A percentile compares a stretch with the other conserved stretches of the same genome.
These are phyloP conservation scores for Mycocentrospora acerina DNA, from an alignment of 2,329 filamentous ascomycete species.

Conservation along the genomic window DNA sequence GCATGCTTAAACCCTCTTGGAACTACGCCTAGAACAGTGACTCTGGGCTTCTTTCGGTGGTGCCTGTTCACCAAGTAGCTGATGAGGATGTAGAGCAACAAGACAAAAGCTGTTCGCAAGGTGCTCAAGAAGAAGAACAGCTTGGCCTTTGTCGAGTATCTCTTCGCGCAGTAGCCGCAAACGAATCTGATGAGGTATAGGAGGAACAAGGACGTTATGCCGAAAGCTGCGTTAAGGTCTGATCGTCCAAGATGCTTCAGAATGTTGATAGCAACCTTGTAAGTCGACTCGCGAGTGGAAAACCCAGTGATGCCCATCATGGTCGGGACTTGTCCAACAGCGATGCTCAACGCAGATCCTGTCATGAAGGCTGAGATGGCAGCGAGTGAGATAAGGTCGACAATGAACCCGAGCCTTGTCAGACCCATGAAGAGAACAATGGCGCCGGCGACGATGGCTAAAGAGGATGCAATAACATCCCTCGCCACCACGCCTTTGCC, in stretches of 20 bases:
- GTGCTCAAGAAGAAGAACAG: slow-evolving; percentile 88
- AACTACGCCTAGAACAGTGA: slow-evolving; percentile 59
- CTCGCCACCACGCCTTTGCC: slow-evolving; percentile 22
- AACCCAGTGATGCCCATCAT: slow-evolving; percentile 79
- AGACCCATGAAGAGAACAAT: slow-evolving; percentile 83
- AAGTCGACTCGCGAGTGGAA: slow-evolving; percentile 75
- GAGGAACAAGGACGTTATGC: slow-evolving; percentile 74
- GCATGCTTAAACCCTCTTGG: slow-evolving; percentile 73
- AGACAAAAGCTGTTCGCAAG: slow-evolving; percentile 85
- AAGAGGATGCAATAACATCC: slow-evolving; percentile 55
- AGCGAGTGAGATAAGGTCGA: slow-evolving; percentile 89
- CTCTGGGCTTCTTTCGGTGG: slow-evolving; percentile 58
- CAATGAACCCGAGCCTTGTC: slow-evolving; percentile 78
- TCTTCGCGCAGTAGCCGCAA: slow-evolving; percentile 67
- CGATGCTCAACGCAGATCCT: slow-evolving; percentile 89
- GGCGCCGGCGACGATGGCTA: slow-evolving; percentile 76
- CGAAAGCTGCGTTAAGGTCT: slow-evolving; percentile 78
- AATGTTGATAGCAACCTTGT: slow-evolving; percentile 81
- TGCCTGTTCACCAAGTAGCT: slow-evolving; percentile 78
- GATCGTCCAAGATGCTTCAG: slow-evolving; percentile 66
- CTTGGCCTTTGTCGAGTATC: slow-evolving; percentile 68
- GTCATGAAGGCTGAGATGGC: slow-evolving; percentile 98
- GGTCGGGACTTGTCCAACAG: slow-evolving; percentile 75
- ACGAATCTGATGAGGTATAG: slow-evolving; percentile 68
- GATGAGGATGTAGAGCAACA: slow-evolving; percentile 87